Conservation (phyloP, 108 stramenopile species). For the Skeletonema menzelii region DNA sequence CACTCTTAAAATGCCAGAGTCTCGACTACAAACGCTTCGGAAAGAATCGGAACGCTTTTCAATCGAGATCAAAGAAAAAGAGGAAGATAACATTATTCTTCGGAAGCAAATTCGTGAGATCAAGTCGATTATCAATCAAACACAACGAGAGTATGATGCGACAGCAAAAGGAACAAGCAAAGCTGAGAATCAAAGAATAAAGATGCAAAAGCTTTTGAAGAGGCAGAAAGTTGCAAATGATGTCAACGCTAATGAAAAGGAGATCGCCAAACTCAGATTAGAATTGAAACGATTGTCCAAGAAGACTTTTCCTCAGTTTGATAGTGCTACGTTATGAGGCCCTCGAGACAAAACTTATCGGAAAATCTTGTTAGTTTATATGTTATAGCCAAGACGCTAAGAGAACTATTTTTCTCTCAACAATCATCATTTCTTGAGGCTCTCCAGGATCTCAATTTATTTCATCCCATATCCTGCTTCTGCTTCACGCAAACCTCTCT, state of each 20-base stretch:
- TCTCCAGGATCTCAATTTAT: too few relatives aligned
- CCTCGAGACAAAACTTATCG: too few relatives aligned
- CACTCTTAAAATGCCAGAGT: not conserved
- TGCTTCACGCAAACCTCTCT: too few relatives aligned
- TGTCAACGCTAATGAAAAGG: not conserved
- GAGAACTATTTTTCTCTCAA: too few relatives aligned
- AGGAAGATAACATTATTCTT: not conserved
- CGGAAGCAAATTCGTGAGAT: slow-evolving; percentile 1
- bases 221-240: not conserved
- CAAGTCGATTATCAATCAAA: not conserved
- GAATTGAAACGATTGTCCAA: not conserved
- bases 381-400: too few relatives aligned
- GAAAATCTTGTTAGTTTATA: too few relatives aligned
- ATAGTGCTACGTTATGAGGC: not conserved
- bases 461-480: too few relatives aligned
- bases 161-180: slow-evolving; percentile 3
- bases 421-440: too few relatives aligned
- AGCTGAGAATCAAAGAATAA: not conserved
- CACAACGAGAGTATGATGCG: not conserved
- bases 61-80: slow-evolving; percentile 8
- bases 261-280: not conserved
- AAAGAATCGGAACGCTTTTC: slow-evolving; percentile 2
- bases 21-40: not conserved
- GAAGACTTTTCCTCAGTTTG: slow-evolving; percentile 9
- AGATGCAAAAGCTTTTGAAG: slow-evolving; percentile 2